phyloP scores from a whole-genome alignment of 2,329 filamentous ascomycete genomes.

The Aspergillus fischeri region DNA sequence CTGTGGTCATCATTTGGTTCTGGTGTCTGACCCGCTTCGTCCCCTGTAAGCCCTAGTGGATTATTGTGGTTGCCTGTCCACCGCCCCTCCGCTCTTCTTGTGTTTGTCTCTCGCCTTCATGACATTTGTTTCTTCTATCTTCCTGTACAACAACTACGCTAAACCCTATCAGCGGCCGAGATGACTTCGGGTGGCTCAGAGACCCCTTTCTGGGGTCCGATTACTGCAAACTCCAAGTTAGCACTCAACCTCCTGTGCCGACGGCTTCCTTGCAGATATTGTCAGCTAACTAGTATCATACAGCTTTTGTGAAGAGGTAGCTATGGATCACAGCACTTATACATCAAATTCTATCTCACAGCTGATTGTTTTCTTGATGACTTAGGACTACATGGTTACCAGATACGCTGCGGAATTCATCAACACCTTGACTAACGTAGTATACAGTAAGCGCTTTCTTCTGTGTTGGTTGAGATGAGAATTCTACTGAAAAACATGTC shows the following conservation, averaged over 20 bases:
- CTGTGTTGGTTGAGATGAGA: neutral
- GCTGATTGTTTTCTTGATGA: neutral
- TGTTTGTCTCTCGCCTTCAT: neutral
- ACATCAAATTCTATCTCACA: no score
- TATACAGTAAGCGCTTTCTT: neutral
- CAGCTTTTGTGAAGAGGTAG: neutral
- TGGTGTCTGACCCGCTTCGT: no score
- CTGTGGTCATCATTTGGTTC: neutral
- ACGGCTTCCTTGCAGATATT: neutral
- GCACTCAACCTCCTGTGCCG: neutral
- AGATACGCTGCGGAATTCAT: neutral
- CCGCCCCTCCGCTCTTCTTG: neutral
- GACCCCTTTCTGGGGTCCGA: neutral
- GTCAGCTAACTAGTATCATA: neutral
- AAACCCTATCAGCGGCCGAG: neutral
- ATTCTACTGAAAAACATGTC: neutral
- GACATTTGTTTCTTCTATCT: neutral
- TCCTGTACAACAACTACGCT: neutral
- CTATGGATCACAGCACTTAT: neutral
- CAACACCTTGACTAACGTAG: neutral
- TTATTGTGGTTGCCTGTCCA: neutral
- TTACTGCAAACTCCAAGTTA: neutral
- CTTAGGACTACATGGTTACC: neutral
- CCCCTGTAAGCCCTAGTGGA: neutral
- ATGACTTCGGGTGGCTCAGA: neutral